Conservation (phyloP, 495 filamentous ascomycete genomes). For the Penicillium mononematosum region DNA sequence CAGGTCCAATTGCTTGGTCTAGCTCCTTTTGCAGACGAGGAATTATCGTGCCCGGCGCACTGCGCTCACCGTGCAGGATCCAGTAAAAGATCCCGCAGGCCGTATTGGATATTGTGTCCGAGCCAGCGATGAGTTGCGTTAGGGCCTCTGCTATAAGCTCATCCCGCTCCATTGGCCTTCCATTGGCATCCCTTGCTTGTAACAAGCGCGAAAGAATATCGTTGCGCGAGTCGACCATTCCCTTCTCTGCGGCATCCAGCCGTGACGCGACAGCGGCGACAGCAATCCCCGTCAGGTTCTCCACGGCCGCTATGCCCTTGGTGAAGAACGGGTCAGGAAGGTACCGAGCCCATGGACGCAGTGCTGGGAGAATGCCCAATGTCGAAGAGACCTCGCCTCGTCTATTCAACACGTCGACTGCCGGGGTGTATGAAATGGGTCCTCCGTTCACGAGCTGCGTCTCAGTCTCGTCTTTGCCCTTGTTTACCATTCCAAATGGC, state of each 20-base stretch:
- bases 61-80: slow-evolving; percentile 46
- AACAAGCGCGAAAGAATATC: slow-evolving; percentile 75
- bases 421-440: slow-evolving; percentile 33
- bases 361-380: slow-evolving; percentile 33
- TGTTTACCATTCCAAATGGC: slow-evolving; percentile 43
- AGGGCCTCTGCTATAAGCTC: slow-evolving; percentile 78
- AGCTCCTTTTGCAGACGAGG: slow-evolving; percentile 64
- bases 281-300: slow-evolving; percentile 52
- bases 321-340: slow-evolving; percentile 44
- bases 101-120: slow-evolving; percentile 77
- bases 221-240: slow-evolving; percentile 43
- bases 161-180: slow-evolving; percentile 60
- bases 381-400: slow-evolving; percentile 41
- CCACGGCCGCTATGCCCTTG: slow-evolving; percentile 36
- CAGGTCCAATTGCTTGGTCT: slow-evolving; percentile 55
- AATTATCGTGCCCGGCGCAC: slow-evolving; percentile 57
- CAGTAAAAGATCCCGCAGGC: slow-evolving; percentile 74
- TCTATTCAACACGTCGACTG: slow-evolving; percentile 40
- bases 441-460: slow-evolving; percentile 30
- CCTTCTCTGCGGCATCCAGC: slow-evolving; percentile 53
- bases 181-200: slow-evolving; percentile 74
- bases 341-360: slow-evolving; percentile 39
- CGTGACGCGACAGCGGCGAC: slow-evolving; percentile 68
- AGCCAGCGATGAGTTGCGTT: slow-evolving; percentile 78
- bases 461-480: slow-evolving; percentile 48